Percentiles rank a stretch among this genome's conserved stretches.
phyloP scores from a whole-genome alignment of 148 eudicot species.

The Salicornia ramosissima region DNA sequence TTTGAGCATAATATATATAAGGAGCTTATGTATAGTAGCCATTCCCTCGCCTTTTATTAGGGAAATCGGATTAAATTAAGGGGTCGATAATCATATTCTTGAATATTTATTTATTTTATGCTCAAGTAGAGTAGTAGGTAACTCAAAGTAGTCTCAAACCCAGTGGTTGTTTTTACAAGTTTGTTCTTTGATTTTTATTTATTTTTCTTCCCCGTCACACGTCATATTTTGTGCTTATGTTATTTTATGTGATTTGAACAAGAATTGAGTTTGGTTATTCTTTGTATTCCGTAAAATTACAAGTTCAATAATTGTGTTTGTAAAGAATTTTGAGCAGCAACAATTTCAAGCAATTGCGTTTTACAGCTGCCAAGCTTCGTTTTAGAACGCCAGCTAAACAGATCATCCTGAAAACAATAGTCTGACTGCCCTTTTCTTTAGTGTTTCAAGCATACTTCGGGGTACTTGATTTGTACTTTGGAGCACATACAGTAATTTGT shows the following conservation, averaged over 20 bases:
- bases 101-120: background rate
- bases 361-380: too few species aligned
- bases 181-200: background rate
- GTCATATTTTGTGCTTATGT: background rate
- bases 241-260: background rate
- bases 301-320: too few species aligned
- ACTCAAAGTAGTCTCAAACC: background rate
- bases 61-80: slow-evolving; percentile 7
- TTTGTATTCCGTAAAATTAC: too few species aligned
- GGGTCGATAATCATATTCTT: slow-evolving; percentile 1
- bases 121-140: slow-evolving; percentile 1
- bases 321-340: too few species aligned
- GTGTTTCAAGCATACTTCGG: too few species aligned
- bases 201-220: background rate
- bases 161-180: background rate
- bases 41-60: slow-evolving; percentile 24
- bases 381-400: too few species aligned
- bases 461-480: too few species aligned
- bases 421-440: too few species aligned
- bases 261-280: background rate
- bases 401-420: too few species aligned
- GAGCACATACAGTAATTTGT: too few species aligned
- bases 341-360: too few species aligned
- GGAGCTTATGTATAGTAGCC: slow-evolving; percentile 16
- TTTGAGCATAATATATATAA: background rate